Percentiles rank a stretch among this genome's conserved stretches.
phyloP scores from a whole-genome alignment of 371 early-diverging fungal genomes.

The Mortierella sp. region DNA sequence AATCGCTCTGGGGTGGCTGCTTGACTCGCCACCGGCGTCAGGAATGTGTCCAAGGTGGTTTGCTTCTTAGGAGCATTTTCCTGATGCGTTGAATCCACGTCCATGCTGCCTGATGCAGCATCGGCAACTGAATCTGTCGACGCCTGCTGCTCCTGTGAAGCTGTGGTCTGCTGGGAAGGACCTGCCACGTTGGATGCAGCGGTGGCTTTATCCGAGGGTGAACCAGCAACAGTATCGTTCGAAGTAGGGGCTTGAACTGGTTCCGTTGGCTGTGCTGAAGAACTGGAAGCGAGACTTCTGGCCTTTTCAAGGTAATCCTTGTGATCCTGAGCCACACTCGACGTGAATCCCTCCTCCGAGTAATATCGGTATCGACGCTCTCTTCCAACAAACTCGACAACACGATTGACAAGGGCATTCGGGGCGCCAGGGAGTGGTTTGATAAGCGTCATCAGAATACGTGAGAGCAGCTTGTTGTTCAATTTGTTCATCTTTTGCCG shows the following conservation, averaged over 20 bases:
- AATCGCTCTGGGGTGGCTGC: constrained; percentile 16
- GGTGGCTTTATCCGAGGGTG: background rate
- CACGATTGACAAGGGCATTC: constrained; percentile 20
- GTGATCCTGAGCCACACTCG: constrained; percentile 27
- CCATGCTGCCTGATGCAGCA: background rate
- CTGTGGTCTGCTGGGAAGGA: background rate
- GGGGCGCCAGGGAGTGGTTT: constrained; percentile 17
- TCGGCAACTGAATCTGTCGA: background rate
- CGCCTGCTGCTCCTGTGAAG: background rate
- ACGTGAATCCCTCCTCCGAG: constrained; percentile 25
- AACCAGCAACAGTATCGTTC: background rate
- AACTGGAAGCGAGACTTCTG: background rate
- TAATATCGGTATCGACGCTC: constrained; percentile 49
- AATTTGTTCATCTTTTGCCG: constrained; percentile 32
- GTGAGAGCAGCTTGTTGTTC: constrained; percentile 26
- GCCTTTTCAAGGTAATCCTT: constrained; percentile 38
- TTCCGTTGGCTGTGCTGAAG: background rate
- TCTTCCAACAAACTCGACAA: constrained; percentile 44
- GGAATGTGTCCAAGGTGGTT: background rate
- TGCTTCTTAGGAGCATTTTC: background rate
- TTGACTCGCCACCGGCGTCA: background rate
- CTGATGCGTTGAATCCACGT: background rate
- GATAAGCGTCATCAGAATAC: constrained; percentile 31
- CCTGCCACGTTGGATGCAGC: background rate
- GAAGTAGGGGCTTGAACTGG: background rate